Conservation (phyloP, 1,284 basidiomycete genomes). For the Cystobasidiaceae sp. region DNA sequence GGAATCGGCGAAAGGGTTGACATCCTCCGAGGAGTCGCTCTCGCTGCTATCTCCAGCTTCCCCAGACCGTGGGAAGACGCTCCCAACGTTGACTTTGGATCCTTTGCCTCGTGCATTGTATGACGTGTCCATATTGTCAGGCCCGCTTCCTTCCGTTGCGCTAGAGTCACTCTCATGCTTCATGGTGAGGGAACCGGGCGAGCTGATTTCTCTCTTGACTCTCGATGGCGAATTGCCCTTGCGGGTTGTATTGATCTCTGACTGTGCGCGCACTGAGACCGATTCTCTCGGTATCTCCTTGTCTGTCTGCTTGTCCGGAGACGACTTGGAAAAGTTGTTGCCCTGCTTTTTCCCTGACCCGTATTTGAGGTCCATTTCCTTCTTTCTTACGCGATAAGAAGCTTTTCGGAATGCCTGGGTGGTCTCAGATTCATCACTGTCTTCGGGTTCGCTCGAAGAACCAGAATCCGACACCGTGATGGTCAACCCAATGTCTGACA, state of each 20-base stretch:
- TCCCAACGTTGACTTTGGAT: constrained; percentile 13
- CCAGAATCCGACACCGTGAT: constrained; percentile 7
- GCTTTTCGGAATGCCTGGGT: neutral
- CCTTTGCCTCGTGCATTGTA: neutral
- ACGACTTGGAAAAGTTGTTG: too few species aligned
- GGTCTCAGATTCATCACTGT: neutral
- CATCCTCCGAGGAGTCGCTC: constrained; percentile 30
- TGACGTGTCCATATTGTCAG: neutral
- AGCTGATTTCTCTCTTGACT: too few species aligned
- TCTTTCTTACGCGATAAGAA: neutral
- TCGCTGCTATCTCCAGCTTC: constrained; percentile 24
- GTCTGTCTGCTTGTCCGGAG: too few species aligned
- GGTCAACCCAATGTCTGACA: constrained; percentile 17
- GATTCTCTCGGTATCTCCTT: too few species aligned
- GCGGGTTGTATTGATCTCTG: too few species aligned
- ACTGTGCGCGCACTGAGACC: too few species aligned
- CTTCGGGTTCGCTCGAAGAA: constrained; percentile 5
- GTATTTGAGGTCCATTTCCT: neutral
- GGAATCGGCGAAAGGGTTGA: constrained; percentile 21
- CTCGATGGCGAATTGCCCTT: too few species aligned
- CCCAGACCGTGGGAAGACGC: constrained; percentile 8
- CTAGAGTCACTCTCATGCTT: neutral
- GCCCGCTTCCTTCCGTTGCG: neutral
- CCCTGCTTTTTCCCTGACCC: neutral
- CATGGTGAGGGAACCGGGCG: too few species aligned